These are phyloP conservation scores for Talaromyces rugulosus DNA, from an alignment of 2,329 filamentous ascomycete genomes.

Conservation along the genomic window DNA sequence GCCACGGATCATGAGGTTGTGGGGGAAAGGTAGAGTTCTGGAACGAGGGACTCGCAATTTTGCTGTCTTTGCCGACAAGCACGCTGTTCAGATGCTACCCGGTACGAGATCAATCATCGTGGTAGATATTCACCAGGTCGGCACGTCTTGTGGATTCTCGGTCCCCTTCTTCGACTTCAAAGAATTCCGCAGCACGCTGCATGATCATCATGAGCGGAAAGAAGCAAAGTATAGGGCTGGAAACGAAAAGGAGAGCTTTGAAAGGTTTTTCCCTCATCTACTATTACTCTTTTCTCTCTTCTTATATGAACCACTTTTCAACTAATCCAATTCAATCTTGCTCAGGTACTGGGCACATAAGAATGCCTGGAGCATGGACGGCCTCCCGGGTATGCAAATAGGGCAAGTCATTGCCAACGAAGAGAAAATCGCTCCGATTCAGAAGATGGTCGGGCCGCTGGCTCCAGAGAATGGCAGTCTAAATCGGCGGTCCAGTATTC, in stretches of 20 bases:
- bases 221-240: constrained; percentile 9
- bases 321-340: not conserved
- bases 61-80: constrained; percentile 6
- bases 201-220: constrained; percentile 3
- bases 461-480: constrained; percentile 9
- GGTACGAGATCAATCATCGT: constrained; percentile 11
- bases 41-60: constrained; percentile 5
- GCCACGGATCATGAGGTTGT: constrained; percentile 12
- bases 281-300: not conserved
- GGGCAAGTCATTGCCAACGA: constrained; percentile 1
- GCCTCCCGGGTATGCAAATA: constrained; percentile 7
- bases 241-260: constrained; percentile 11
- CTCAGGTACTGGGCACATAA: constrained; percentile 11
- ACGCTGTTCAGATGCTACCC: constrained; percentile 2
- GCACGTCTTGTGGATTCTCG: constrained; percentile 11
- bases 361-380: constrained; percentile 12
- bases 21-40: constrained; percentile 9
- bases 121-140: constrained; percentile 13
- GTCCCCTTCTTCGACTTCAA: constrained; percentile 12
- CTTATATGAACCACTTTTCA: not conserved
- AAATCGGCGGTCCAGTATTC: not conserved
- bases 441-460: constrained; percentile 11
- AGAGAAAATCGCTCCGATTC: constrained; percentile 8
- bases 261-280: constrained; percentile 4
- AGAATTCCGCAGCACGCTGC: constrained; percentile 6